Conservation (phyloP, 768 basidiomycete genomes). For the Pholiota molesta region DNA sequence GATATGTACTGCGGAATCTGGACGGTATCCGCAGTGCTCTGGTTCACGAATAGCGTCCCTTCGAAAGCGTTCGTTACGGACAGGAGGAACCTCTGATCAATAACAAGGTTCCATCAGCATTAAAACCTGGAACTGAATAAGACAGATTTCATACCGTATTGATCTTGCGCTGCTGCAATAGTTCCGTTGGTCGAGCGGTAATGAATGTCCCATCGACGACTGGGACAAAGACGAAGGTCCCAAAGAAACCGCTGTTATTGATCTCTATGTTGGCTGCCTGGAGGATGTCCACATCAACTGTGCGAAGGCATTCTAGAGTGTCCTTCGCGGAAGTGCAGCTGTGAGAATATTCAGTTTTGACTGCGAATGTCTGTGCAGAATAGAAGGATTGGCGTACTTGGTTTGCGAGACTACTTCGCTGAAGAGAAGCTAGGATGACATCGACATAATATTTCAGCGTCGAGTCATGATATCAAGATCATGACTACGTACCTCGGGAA, state of each 20-base stretch:
- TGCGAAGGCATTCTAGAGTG: conserved; percentile 43
- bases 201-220: conserved; percentile 53
- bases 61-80: conserved; percentile 43
- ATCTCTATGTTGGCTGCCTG: conserved; percentile 36
- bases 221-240: conserved; percentile 43
- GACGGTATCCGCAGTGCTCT: conserved; percentile 28
- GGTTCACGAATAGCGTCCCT: conserved; percentile 42
- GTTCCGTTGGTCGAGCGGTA: conserved; percentile 40
- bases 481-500: conserved; percentile 38
- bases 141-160: not conserved
- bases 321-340: conserved; percentile 39
- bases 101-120: not conserved
- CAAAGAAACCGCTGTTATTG: conserved; percentile 36
- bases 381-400: not conserved
- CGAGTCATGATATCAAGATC: not conserved
- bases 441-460: too few species aligned
- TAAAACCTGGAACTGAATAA: conserved; percentile 31
- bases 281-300: conserved; percentile 31
- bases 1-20: conserved; percentile 35
- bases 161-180: conserved; percentile 31
- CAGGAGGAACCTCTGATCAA: conserved; percentile 33
- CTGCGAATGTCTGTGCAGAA: not conserved
- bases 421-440: conserved; percentile 23
- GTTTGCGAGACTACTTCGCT: conserved; percentile 10
- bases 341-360: not conserved